Base-by-base conservation (phyloP, 2,329 filamentous ascomycete genomes). In the Xylaria sp. region DNA sequence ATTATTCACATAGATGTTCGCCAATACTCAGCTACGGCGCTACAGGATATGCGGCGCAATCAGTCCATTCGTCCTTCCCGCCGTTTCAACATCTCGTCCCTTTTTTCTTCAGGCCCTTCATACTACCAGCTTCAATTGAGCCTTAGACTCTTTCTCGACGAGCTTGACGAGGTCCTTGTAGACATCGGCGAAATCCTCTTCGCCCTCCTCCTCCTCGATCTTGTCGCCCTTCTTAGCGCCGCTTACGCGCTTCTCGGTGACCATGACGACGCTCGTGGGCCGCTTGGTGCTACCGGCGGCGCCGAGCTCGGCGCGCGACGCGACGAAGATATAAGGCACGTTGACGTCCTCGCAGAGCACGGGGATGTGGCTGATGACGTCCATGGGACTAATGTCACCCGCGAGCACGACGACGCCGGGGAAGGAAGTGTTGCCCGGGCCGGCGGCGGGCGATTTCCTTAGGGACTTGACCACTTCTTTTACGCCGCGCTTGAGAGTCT, bases 381-480 rank as follows among this genome's bases (percentile, higher is more conserved):
- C 96, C 91, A 96, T 95, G 74, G 96, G 96, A 62, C 93, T 97
- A 85, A 99, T 98, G 83, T 99, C 96, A 76, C 93, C 96, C 43
- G 96, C 96, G 75, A 99, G 93, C 80, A 99, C 86, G 77, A 98
- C 94, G 74, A 99, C 88, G 74, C 90, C 88, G 54, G 92, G 90
- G 78, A 90, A 86, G 63, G 87, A 81, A 62, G 88, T 85, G 78
- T 88, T 85, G 73, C 89, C 87, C 69, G 89, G 87, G n/a, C 89
- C 88, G 66, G 90, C 88, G 75, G 89, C 82, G 67, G 92, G 87
- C 15, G 94, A 95, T 86, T 98, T 98, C 85, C 96, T 94, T 76
- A 99, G 92, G 41, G 94, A 92, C 86, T 99, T 99, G 85, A 98
- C 94, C 79, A 97, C 95, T 85, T 99, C 96, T 84, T 99, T 99